phyloP scores from a whole-genome alignment of 106 monocot species.

The Allium cepa region DNA sequence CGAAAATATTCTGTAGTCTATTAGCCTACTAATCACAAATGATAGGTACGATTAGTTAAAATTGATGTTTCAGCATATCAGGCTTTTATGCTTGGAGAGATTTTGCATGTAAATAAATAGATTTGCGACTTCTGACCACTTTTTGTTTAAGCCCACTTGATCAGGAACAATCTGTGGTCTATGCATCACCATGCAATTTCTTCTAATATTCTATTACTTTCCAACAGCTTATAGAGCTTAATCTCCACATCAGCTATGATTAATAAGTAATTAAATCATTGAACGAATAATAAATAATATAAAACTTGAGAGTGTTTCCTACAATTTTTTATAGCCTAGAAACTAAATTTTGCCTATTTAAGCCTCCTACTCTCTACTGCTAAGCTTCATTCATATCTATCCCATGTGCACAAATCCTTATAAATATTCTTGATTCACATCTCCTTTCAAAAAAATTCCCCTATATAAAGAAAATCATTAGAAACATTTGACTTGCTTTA shows the following conservation, averaged over 20 bases:
- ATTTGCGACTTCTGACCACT: neutral
- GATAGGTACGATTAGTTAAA: neutral
- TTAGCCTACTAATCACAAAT: neutral
- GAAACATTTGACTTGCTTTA: constrained; percentile 7
- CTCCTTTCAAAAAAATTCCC: neutral
- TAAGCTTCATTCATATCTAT: neutral
- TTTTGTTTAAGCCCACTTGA: neutral
- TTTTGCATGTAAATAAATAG: neutral
- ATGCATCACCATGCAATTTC: constrained; percentile 5
- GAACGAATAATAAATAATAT: neutral
- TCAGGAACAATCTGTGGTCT: neutral
- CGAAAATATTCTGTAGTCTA: neutral
- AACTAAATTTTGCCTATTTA: constrained; percentile 7
- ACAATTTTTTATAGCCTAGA: constrained; percentile 1
- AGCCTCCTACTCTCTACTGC: constrained; percentile 1
- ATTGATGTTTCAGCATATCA: neutral
- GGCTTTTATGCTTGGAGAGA: neutral
- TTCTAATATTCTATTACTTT: neutral
- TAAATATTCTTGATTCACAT: neutral
- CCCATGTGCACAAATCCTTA: constrained; percentile 10
- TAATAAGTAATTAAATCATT: constrained; percentile 1
- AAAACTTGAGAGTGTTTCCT: neutral
- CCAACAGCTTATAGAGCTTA: neutral
- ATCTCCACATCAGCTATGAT: constrained; percentile 2
- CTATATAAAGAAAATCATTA: neutral